Evolutionary conservation across 768 basidiomycete genomes (phyloP), one percentile per base, ranked within the genome.

Genomic region (Antrodiella citrinella): DNA sequence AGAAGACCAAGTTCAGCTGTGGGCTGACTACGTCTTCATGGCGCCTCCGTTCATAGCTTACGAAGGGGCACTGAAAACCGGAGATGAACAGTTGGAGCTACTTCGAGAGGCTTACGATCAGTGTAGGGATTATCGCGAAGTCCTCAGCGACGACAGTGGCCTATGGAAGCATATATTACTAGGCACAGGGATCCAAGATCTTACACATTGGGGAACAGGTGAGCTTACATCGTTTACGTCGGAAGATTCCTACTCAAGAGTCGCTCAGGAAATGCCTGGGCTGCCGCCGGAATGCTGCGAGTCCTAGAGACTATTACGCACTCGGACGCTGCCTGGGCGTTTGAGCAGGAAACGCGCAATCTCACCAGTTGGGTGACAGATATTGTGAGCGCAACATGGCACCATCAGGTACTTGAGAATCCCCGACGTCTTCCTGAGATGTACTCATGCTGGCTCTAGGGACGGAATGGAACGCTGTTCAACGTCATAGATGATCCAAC

Each of bases 31-130:
- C 53, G 64, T 78, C 2, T 81, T 76, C 63, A 81, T 80, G 81
- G 78, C 68, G 1, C 80, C 81, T 12, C 79, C 81, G 2, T 84
- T 84, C 60, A 73, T 84, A 45, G 81, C 83, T 19, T 84, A 84
- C 62, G 82, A 69, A 54, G 82, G 81, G 15, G 72, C 72, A 3
- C 56, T 77, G n/a, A 55, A 71, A 58, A 66, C 67, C 18, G 72
- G 68, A 49, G 49, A 64, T 39, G 53, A 48, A 15, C 67, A 69
- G 57, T 55, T 54, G 41, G 52, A 59, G 0, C 53, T 80, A 4
- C 54, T 84, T 44, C 69, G 72, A 39, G 59, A 59, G 3, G 79
- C 82, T 1, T 82, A 80, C 59, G 69, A 76, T 44, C 84, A 84
- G 59, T 72, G 72, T 51, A 60, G 66, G 25, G 65, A 82, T 10